These are phyloP conservation scores for Lonicera japonica DNA, from an alignment of 129 eudicot genomes.

Conservation along the genomic window DNA sequence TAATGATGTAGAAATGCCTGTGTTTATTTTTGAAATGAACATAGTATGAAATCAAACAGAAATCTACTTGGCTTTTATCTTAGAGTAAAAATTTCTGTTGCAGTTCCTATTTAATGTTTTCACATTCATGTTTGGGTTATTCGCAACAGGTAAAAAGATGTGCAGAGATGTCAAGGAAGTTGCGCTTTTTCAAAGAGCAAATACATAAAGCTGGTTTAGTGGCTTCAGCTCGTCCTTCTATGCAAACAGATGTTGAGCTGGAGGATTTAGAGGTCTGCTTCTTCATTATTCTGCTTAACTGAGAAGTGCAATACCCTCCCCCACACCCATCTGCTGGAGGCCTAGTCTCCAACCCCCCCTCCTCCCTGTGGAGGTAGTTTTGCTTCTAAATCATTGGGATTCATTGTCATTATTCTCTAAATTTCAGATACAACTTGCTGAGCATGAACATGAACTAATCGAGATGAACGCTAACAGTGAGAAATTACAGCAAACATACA, in stretches of 20 bases:
- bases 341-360: neutral
- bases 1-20: too few species aligned
- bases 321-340: neutral
- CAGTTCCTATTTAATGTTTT: slow-evolving; percentile 1
- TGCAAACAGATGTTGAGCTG: slow-evolving; percentile 71
- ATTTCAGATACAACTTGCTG: slow-evolving; percentile 70
- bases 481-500: slow-evolving; percentile 68
- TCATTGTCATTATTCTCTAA: slow-evolving; percentile 5
- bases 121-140: neutral
- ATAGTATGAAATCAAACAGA: neutral
- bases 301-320: too few species aligned
- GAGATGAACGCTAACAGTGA: slow-evolving; percentile 92
- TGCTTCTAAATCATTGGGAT: slow-evolving; percentile 6
- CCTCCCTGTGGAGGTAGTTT: slow-evolving; percentile 11
- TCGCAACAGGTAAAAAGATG: slow-evolving; percentile 75
- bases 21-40: too few species aligned
- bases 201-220: slow-evolving; percentile 72
- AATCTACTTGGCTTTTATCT: neutral
- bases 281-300: neutral
- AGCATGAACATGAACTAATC: slow-evolving; percentile 81
- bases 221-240: slow-evolving; percentile 49
- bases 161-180: slow-evolving; percentile 97
- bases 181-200: slow-evolving; percentile 88
- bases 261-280: slow-evolving; percentile 83
- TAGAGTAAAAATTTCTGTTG: neutral